Conservation (phyloP, 495 filamentous ascomycete genomes). For the Platismatia glauca region DNA sequence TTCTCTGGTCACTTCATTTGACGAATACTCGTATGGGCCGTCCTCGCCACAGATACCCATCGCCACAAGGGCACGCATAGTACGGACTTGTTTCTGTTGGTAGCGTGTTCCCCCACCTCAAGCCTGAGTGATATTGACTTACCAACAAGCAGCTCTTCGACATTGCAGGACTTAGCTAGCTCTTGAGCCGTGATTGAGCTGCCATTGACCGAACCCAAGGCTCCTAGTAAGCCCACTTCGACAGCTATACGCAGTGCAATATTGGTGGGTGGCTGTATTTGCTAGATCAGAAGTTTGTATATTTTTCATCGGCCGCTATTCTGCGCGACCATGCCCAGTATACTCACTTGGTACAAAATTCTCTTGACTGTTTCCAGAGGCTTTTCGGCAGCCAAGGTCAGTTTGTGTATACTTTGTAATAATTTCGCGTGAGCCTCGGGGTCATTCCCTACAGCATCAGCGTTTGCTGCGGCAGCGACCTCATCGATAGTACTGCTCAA, state of each 20-base stretch:
- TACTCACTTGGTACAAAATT: slow-evolving; percentile 26
- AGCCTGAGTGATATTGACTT: background rate
- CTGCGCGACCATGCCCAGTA: no score
- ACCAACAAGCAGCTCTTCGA: slow-evolving; percentile 16
- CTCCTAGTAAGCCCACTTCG: slow-evolving; percentile 10
- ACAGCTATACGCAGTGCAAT: slow-evolving; percentile 10
- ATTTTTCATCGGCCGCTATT: no score
- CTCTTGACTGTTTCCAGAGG: slow-evolving; percentile 26
- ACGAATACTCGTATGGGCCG: slow-evolving; percentile 21
- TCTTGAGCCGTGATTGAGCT: slow-evolving; percentile 7
- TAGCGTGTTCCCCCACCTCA: background rate
- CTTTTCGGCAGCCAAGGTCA: slow-evolving; percentile 25
- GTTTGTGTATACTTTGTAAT: slow-evolving; percentile 22
- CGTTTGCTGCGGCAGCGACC: slow-evolving; percentile 21
- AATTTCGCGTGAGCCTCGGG: slow-evolving; percentile 23
- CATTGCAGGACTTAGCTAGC: background rate
- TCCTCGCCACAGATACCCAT: slow-evolving; percentile 26
- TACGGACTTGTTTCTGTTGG: slow-evolving; percentile 15
- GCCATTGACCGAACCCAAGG: slow-evolving; percentile 10
- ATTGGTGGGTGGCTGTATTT: slow-evolving; percentile 15
- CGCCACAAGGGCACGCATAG: slow-evolving; percentile 24
- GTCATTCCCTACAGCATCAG: slow-evolving; percentile 15
- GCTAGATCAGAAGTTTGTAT: no score
- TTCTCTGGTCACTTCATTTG: slow-evolving; percentile 24
- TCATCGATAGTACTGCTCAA: slow-evolving; percentile 4